Evolutionary conservation across 2,329 filamentous ascomycete genomes (phyloP).

Genomic region (Trichoderma harzianum): DNA sequence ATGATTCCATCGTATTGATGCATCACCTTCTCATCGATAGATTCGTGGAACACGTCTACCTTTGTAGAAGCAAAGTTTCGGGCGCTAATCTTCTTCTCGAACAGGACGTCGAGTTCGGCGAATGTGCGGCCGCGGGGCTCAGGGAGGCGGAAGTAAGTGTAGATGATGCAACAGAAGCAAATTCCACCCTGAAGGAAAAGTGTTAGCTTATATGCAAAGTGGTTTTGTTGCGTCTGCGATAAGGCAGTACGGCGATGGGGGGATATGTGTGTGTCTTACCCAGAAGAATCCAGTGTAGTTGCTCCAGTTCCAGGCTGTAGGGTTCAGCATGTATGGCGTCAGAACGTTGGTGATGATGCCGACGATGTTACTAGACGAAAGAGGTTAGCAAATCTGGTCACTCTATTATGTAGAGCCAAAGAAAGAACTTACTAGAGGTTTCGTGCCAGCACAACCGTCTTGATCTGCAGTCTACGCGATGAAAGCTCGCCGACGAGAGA

Average conservation of each 20-base stretch:
- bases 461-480: conserved; percentile 79
- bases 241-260: not conserved
- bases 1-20: conserved; percentile 44
- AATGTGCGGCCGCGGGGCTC: conserved; percentile 79
- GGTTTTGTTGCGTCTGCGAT: not conserved
- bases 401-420: not conserved
- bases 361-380: conserved; percentile 62
- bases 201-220: not conserved
- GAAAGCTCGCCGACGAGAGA: conserved; percentile 83
- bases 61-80: conserved; percentile 65
- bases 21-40: conserved; percentile 47
- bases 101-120: conserved; percentile 81
- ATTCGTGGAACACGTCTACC: conserved; percentile 55
- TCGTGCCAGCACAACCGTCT: conserved; percentile 83
- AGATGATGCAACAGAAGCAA: conserved; percentile 76
- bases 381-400: not conserved
- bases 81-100: conserved; percentile 68
- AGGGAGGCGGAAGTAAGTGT: conserved; percentile 58
- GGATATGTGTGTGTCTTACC: conserved; percentile 35
- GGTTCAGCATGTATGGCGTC: conserved; percentile 92
- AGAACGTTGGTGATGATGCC: conserved; percentile 78
- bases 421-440: conserved; percentile 60
- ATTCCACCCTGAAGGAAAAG: conserved; percentile 55
- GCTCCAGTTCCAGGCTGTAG: conserved; percentile 79
- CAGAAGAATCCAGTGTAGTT: conserved; percentile 89